Conservation (phyloP, 2,329 filamentous ascomycete species). For the Talaromyces sp. region DNA sequence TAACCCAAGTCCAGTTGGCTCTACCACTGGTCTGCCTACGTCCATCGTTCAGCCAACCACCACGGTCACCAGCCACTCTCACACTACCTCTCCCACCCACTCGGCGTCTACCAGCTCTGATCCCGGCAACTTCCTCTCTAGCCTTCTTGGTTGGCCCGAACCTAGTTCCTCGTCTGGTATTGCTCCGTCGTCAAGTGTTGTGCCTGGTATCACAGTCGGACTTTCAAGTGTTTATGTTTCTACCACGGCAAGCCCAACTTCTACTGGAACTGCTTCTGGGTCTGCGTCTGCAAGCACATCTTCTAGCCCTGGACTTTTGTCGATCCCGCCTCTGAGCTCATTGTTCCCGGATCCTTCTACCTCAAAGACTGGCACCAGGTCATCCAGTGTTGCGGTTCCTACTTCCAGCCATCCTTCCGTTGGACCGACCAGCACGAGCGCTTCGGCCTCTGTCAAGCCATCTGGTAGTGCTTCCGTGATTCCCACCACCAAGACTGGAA, state of each 20-base stretch:
- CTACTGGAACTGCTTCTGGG: neutral
- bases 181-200: neutral
- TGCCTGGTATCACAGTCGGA: constrained; percentile 11
- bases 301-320: constrained; percentile 2
- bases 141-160: neutral
- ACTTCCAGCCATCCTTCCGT: constrained; percentile 1
- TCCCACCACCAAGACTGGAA: neutral
- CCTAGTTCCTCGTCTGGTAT: neutral
- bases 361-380: constrained; percentile 9
- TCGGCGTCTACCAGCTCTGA: constrained; percentile 6
- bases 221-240: constrained; percentile 10
- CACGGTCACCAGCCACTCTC: neutral
- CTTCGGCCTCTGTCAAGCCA: neutral
- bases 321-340: constrained; percentile 7
- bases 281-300: constrained; percentile 3
- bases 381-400: constrained; percentile 7
- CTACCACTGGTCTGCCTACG: constrained; percentile 4
- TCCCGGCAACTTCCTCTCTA: neutral
- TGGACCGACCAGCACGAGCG: neutral
- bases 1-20: constrained; percentile 2
- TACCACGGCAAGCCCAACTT: neutral
- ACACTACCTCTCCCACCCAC: neutral
- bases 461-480: neutral
- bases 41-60: constrained; percentile 7
- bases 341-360: constrained; percentile 4